Conservation (phyloP, 441 rosid genomes). For the Aquilaria agallochum region DNA sequence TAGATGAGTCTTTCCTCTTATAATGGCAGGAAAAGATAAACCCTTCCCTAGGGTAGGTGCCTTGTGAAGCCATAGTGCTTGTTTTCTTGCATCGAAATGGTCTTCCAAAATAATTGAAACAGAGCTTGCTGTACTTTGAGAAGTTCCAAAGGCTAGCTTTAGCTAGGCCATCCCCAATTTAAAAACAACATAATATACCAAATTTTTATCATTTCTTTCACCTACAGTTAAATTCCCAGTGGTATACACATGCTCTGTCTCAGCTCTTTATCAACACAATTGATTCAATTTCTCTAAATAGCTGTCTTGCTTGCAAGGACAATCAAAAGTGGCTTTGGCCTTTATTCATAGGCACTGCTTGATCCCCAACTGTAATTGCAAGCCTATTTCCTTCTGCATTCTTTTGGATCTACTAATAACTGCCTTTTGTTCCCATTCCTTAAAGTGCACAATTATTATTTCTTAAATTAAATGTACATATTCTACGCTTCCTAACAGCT, state of each 20-base stretch:
- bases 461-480: no score
- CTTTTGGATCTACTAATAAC: slow-evolving; percentile 6
- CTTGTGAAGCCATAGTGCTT: slow-evolving; percentile 2
- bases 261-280: neutral
- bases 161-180: neutral
- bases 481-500: no score
- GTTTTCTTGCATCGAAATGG: slow-evolving; percentile 3
- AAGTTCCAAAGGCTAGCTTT: neutral
- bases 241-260: slow-evolving; percentile 31
- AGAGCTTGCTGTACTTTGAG: neutral
- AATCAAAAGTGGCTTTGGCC: no score
- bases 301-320: neutral
- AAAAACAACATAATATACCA: no score
- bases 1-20: neutral
- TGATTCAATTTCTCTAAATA: neutral
- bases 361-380: neutral
- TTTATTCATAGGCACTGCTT: neutral
- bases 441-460: slow-evolving; percentile 11
- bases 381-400: slow-evolving; percentile 10
- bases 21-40: neutral
- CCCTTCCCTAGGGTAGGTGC: slow-evolving; percentile 2
- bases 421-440: slow-evolving; percentile 19
- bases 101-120: slow-evolving; percentile 6
- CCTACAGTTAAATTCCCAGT: slow-evolving; percentile 7
- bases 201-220: neutral